A percentile compares a stretch with the other conserved stretches of the same genome.
phyloP scores from a whole-genome alignment of 352 stramenopile genomes.

The Phytopythium vexans region DNA sequence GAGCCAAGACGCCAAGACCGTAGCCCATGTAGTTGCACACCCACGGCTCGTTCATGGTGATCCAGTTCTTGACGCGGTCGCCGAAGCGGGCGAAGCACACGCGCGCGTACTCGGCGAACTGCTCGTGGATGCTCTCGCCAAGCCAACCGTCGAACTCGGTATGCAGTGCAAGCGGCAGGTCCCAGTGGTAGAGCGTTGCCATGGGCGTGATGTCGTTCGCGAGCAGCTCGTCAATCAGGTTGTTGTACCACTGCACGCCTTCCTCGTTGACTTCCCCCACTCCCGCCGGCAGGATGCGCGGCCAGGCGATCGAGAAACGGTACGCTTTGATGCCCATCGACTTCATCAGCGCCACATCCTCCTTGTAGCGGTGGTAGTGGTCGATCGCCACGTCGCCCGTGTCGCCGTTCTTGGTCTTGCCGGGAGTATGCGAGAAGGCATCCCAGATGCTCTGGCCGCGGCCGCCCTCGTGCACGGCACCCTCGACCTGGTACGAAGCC shows the following conservation, averaged over 20 bases:
- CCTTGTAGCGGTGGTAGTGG: conserved; percentile 87
- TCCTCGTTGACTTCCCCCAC: conserved; percentile 72
- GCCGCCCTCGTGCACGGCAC: conserved; percentile 75
- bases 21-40: conserved; percentile 86
- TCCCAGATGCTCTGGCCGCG: conserved; percentile 90
- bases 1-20: conserved; percentile 81
- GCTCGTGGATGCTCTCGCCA: conserved; percentile 32
- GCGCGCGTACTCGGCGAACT: conserved; percentile 82
- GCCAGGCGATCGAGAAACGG: conserved; percentile 91
- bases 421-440: conserved; percentile 65
- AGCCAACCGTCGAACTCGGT: conserved; percentile 74
- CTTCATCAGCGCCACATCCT: conserved; percentile 92
- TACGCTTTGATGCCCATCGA: conserved; percentile 88
- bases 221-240: conserved; percentile 86
- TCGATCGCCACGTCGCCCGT: conserved; percentile 88
- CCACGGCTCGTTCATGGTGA: conserved; percentile 93
- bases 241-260: conserved; percentile 90
- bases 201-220: conserved; percentile 78
- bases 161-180: conserved; percentile 45
- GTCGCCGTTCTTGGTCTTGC: conserved; percentile 67
- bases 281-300: conserved; percentile 88
- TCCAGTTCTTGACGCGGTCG: conserved; percentile 91
- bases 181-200: conserved; percentile 90
- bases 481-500: conserved; percentile 93
- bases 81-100: conserved; percentile 90